Evolutionary conservation across 2,329 filamentous ascomycete species (phyloP), one percentile per base, ranked within the genome.

Genomic region (Exserohilum turcica): DNA sequence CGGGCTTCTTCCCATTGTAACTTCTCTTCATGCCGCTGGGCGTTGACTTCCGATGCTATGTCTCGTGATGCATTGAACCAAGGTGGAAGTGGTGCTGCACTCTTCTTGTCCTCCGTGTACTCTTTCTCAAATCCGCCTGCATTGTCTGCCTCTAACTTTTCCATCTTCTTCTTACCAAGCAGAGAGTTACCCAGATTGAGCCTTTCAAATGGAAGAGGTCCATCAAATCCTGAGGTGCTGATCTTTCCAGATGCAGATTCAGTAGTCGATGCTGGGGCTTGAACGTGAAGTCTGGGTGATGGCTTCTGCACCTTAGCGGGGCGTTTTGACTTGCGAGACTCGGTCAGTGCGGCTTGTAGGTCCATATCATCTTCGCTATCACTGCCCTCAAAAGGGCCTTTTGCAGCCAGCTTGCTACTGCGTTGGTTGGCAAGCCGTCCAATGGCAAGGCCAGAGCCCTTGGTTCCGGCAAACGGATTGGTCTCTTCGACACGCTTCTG

Each of bases 141-240:
- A 54, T 78, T 73, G 5, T 84, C 81, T 46, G 82, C 78, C 52
- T 83, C 76, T 46, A 77, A 77, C 60, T 74, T 80, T 65, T 78
- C 78, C 77, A 77, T 80, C 63, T 78, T 83, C 72, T 78, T 82
- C 71, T 76, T 81, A 24, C 77, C 79, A 12, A 78, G 71, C 9
- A 78, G 73, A 31, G 84, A 87, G 45, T 84, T 86, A 38, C 89
- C 86, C 1, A 96, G 80, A 67, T 91, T 82, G 6, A 88, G 76
- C 44, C 82, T 93, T 63, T 96, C 92, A 67, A 99, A 99, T 0
- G 94, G 94, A 5, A 99, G 75, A 0, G 92, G 91, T 0, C 93
- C 93, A 60, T 85, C 84, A 67, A 96, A 89, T 3, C 74, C 76
- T 45, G 84, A 80, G 60, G 83, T 84, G 31, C 82, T 79, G 43